A percentile compares a stretch with the other conserved stretches of the same genome.
Evolutionary conservation across 2,329 filamentous ascomycete genomes (phyloP).

Genomic region (Fusarium liriodendri): DNA sequence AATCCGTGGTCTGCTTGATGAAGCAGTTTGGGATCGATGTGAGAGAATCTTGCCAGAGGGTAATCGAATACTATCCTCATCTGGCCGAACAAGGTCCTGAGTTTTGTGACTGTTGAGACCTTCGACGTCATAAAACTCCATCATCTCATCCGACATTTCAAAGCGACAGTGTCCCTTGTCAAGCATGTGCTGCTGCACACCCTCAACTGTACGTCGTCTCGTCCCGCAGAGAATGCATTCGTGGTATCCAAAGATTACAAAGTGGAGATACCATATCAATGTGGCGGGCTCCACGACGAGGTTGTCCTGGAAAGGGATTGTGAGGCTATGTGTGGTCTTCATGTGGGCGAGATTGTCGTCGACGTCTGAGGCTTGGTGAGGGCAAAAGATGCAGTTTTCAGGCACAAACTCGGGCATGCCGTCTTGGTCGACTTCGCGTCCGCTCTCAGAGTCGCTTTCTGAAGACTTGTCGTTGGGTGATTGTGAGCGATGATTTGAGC

Average conservation of each 20-base stretch:
- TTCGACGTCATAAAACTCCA: constrained; percentile 47
- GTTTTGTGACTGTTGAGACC: neutral
- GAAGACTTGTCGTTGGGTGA: neutral
- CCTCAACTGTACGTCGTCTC: constrained; percentile 55
- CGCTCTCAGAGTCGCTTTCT: neutral
- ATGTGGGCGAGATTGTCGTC: constrained; percentile 60
- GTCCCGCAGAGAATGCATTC: constrained; percentile 64
- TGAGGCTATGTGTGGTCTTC: constrained; percentile 59
- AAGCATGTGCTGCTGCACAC: constrained; percentile 63
- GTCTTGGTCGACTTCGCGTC: neutral
- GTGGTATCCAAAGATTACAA: constrained; percentile 59
- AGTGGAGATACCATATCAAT: constrained; percentile 59
- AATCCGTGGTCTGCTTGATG: neutral
- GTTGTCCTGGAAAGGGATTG: constrained; percentile 51
- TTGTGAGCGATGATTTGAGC: neutral
- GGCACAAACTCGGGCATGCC: neutral
- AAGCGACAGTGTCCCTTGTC: constrained; percentile 62
- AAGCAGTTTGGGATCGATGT: neutral
- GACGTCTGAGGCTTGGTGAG: constrained; percentile 33
- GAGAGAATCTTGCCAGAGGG: constrained; percentile 7
- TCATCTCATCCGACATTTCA: constrained; percentile 52
- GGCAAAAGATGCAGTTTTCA: constrained; percentile 10
- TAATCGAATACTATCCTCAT: neutral
- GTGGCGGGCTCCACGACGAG: constrained; percentile 58
- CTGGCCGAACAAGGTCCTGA: neutral